Base-by-base conservation (phyloP, 768 basidiomycete genomes). In the Amyloporia xantha region DNA sequence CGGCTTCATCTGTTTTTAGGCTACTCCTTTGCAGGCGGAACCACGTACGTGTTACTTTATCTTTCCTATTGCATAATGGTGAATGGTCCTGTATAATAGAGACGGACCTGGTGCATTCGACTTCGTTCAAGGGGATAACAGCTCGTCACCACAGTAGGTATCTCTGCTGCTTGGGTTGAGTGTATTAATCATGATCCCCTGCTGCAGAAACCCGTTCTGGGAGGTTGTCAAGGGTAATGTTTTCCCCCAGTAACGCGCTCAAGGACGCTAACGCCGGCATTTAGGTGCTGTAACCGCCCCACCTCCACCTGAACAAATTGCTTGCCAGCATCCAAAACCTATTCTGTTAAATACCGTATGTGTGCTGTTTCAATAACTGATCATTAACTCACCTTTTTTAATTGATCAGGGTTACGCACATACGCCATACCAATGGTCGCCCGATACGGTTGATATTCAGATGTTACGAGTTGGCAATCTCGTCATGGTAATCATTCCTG, bases 51-150 rank as follows among this genome's bases (percentile, higher is more conserved):
- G 5, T 21, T 2, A 23, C 11, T 13, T 19, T 13, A 11, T 35
- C 15, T 15, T 19, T n/a, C n/a, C n/a, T n/a, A n/a, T n/a, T n/a
- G n/a, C n/a, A n/a, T n/a, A n/a, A n/a, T n/a, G n/a, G n/a, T n/a
- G n/a, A n/a, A n/a, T n/a, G n/a, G n/a, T n/a, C n/a, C n/a, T n/a
- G n/a, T n/a, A n/a, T n/a, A n/a, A n/a, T 54, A 82, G 81, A n/a
- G 87, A 90, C 64, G 86, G 88, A 0, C 86, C 88, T 2, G 88
- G 88, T 17, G 77, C 78, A 1, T 81, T 89, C 52, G 84, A 88
- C 63, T 91, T 89, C 54, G 66, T 81, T 26, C 87, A 89, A 68
- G 86, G 87, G 3, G 71, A 76, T 54, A 86, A 88, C 60, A 73
- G 77, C 19, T 77, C 81, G 2, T 60, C 61, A 13, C 64, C 77